Evolutionary conservation across 1,139 yeast species (phyloP).

Genomic region (Kodamaea suecica): DNA sequence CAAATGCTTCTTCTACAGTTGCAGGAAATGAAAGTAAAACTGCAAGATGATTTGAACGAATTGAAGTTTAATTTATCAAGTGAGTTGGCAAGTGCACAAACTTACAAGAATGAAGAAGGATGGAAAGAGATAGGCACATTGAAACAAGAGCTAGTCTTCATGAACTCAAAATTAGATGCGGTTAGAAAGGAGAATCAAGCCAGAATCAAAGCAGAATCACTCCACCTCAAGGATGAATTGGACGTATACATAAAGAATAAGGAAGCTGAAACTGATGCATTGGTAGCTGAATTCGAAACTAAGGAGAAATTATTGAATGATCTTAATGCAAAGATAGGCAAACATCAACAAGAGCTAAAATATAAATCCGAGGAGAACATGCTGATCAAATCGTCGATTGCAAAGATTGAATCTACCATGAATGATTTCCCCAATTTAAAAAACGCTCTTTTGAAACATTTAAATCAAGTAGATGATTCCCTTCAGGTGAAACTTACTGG

Average conservation of each 20-base stretch:
- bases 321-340: constrained; percentile 6
- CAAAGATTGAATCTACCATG: constrained; percentile 15
- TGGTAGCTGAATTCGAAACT: constrained; percentile 15
- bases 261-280: constrained; percentile 16
- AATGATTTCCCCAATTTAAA: constrained; percentile 14
- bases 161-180: constrained; percentile 14
- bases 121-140: constrained; percentile 18
- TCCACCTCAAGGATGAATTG: constrained; percentile 19
- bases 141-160: constrained; percentile 10
- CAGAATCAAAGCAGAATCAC: constrained; percentile 17
- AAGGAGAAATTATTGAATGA: constrained; percentile 12
- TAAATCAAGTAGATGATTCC: constrained; percentile 10
- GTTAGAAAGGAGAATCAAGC: constrained; percentile 13
- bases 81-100: constrained; percentile 27
- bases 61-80: constrained; percentile 30
- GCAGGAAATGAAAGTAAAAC: constrained; percentile 15
- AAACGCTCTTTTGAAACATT: constrained; percentile 10
- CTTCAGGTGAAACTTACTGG: constrained; percentile 1
- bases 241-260: constrained; percentile 16
- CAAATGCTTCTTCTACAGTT: constrained; percentile 14
- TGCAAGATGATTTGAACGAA: constrained; percentile 29
- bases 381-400: constrained; percentile 9
- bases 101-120: constrained; percentile 26
- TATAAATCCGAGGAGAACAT: constrained; percentile 3
- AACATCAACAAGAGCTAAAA: constrained; percentile 8